A percentile compares a stretch with the other conserved stretches of the same genome.
Conservation (phyloP, 441 rosid species). For the Theobroma grandiflorum region DNA sequence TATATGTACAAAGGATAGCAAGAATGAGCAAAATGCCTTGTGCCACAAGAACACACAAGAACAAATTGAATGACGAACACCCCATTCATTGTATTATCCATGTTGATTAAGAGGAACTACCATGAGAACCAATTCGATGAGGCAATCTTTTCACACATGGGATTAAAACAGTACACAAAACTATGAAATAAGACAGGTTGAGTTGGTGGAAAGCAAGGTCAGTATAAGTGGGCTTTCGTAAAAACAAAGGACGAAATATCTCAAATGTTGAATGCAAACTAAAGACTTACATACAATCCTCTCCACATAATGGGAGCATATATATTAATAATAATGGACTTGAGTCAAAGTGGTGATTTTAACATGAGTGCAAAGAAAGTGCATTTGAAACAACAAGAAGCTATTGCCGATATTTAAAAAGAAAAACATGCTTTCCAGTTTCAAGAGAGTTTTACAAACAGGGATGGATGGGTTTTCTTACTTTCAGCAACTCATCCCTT, state of each 20-base stretch:
- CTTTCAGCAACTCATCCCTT: slow-evolving; percentile 72
- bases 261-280: slow-evolving; percentile 2
- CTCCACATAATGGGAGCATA: not conserved
- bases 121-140: not conserved
- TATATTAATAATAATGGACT: not conserved
- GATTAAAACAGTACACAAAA: not conserved
- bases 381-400: not conserved
- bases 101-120: slow-evolving; percentile 1
- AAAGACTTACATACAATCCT: not conserved
- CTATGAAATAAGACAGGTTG: not conserved
- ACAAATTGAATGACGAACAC: not conserved
- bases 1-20: not conserved
- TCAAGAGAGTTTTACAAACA: slow-evolving; percentile 16
- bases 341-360: not conserved
- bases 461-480: slow-evolving; percentile 29
- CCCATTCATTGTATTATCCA: not conserved
- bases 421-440: slow-evolving; percentile 21
- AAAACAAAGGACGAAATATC: not conserved
- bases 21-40: not conserved
- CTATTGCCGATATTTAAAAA: not conserved
- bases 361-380: slow-evolving; percentile 5
- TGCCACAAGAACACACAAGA: not conserved
- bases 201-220: not conserved
- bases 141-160: slow-evolving; percentile 15
- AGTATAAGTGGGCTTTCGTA: not conserved